Evolutionary conservation across 2,329 filamentous ascomycete species (phyloP).

Genomic region (Amauroascus niger): DNA sequence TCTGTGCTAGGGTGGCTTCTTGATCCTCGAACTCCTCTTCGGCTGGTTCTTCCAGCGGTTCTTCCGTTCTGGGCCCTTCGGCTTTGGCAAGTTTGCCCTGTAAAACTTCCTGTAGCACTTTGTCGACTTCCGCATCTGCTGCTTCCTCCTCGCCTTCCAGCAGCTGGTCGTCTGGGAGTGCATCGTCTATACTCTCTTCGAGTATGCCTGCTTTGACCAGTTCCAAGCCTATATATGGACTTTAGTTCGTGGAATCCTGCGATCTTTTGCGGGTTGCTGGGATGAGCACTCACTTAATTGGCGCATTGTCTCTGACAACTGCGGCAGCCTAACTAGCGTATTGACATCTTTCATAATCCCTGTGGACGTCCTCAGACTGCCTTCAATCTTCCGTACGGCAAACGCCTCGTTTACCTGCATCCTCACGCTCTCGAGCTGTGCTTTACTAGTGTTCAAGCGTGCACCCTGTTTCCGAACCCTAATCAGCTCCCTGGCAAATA

Average conservation of each 20-base stretch:
- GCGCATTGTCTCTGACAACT: conserved; percentile 80
- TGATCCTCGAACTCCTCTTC: conserved; percentile 73
- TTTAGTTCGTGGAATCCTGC: neutral
- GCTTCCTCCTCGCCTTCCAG: conserved; percentile 64
- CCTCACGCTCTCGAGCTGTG: conserved; percentile 82
- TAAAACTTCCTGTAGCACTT: conserved; percentile 81
- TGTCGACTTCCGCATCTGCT: conserved; percentile 79
- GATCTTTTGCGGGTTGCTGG: neutral
- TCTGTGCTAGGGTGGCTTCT: conserved; percentile 85
- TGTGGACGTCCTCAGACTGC: conserved; percentile 73
- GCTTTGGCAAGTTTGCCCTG: conserved; percentile 68
- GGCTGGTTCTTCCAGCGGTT: conserved; percentile 42
- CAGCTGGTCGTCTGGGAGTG: conserved; percentile 62
- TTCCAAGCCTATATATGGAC: conserved; percentile 44
- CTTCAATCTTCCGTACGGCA: conserved; percentile 89
- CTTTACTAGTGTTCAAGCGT: conserved; percentile 75
- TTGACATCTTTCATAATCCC: conserved; percentile 98
- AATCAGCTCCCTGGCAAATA: conserved; percentile 80
- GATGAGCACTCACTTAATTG: conserved; percentile 39
- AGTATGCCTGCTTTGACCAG: conserved; percentile 92
- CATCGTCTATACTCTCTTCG: conserved; percentile 92
- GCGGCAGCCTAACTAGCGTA: conserved; percentile 68
- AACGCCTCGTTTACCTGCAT: conserved; percentile 99
- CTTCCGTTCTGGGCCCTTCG: conserved; percentile 35
- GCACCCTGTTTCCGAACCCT: conserved; percentile 64